Conservation (phyloP, 2,329 filamentous ascomycete genomes). For the Volutella citrinella region DNA sequence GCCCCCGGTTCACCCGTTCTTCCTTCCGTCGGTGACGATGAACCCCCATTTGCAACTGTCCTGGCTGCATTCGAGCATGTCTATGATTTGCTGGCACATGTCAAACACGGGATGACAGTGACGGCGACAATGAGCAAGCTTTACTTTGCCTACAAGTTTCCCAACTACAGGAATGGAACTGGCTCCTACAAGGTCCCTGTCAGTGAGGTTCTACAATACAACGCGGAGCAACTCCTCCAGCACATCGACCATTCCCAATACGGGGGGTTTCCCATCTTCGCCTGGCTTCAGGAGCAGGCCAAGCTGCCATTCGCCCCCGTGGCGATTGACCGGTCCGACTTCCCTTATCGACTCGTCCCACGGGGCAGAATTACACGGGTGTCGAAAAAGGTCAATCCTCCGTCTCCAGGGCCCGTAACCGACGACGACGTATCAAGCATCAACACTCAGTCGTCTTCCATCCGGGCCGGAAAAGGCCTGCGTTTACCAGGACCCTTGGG, state of each 20-base stretch:
- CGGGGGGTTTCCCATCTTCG: conserved; percentile 27
- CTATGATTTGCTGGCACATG: conserved; percentile 12
- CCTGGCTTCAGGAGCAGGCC: conserved; percentile 32
- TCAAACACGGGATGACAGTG: conserved; percentile 21
- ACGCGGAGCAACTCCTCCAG: conserved; percentile 38
- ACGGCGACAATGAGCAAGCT: conserved; percentile 25
- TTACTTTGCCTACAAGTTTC: conserved; percentile 32
- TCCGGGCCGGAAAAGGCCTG: conserved; percentile 30
- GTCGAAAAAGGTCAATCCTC: conserved; percentile 4
- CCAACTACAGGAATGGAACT: conserved; percentile 21
- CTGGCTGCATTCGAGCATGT: conserved; percentile 23
- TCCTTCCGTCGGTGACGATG: conserved; percentile 7
- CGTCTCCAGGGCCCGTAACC: conserved; percentile 1
- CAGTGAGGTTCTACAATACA: conserved; percentile 43
- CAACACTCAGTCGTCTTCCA: conserved; percentile 18
- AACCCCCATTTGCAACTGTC: conserved; percentile 26
- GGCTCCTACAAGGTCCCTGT: conserved; percentile 40
- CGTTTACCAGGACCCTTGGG: conserved; percentile 35
- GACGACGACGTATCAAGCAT: conserved; percentile 19
- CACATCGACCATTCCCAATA: conserved; percentile 34
- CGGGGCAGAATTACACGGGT: conserved; percentile 17
- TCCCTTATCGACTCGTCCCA: conserved; percentile 26
- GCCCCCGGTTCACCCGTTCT: too few relatives aligned
- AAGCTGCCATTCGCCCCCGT: conserved; percentile 23
- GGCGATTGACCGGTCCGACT: conserved; percentile 25